Conservation (phyloP, 768 basidiomycete species). For the Dacryopinax primogenitus region DNA sequence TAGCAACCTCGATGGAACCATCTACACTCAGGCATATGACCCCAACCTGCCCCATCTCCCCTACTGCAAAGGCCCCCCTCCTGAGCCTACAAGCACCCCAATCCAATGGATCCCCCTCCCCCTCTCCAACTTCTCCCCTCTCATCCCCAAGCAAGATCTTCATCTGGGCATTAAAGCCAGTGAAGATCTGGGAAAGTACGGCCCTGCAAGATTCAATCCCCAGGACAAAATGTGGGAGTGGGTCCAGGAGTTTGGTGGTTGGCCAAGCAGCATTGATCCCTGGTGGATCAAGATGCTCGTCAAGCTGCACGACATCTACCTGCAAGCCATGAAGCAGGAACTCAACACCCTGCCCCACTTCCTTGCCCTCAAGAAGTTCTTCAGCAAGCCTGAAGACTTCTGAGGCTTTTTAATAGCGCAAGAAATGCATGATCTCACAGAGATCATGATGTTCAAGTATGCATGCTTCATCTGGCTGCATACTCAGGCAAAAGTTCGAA, state of each 20-base stretch:
- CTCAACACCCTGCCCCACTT: neutral
- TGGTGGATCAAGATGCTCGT: neutral
- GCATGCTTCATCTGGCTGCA: neutral
- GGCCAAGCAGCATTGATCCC: neutral
- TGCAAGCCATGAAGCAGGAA: neutral
- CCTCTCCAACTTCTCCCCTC: neutral
- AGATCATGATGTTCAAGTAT: neutral
- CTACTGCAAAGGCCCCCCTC: neutral
- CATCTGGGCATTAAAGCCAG: neutral
- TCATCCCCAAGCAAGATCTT: neutral
- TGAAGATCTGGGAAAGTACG: no score
- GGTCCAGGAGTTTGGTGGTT: neutral
- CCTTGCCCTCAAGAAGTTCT: neutral
- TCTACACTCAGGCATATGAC: neutral
- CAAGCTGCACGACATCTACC: neutral
- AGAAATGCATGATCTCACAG: neutral
- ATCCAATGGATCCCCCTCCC: neutral
- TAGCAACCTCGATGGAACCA: neutral
- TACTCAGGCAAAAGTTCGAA: neutral
- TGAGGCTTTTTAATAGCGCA: neutral
- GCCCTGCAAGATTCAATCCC: neutral
- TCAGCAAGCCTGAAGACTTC: neutral
- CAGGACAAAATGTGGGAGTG: neutral
- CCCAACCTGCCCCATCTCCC: neutral
- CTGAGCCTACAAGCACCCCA: neutral